A percentile compares a stretch with the other conserved stretches of the same genome.
These are phyloP conservation scores for Schwanniomyces etchellsii DNA, from an alignment of 1,139 yeast genomes.

Conservation along the genomic window DNA sequence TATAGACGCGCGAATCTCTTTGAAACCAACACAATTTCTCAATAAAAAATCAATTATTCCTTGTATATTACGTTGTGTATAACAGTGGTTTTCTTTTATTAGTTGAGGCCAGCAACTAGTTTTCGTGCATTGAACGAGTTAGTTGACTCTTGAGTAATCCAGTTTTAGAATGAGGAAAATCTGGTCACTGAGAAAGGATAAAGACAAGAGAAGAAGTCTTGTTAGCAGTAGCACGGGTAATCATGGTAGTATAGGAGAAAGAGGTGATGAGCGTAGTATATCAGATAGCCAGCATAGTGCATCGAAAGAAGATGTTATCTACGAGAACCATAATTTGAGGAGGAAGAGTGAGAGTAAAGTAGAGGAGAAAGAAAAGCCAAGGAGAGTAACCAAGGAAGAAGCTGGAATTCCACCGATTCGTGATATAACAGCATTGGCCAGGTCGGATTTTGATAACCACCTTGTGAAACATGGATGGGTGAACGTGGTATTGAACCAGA, in stretches of 20 bases:
- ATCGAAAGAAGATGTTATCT: neutral
- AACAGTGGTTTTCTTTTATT: too few species aligned
- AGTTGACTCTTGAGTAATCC: too few species aligned
- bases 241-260: too few species aligned
- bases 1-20: too few species aligned
- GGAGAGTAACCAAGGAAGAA: neutral
- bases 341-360: neutral
- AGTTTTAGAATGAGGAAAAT: conserved; percentile 33
- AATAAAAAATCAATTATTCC: too few species aligned
- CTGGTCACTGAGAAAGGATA: conserved; percentile 26
- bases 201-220: conserved; percentile 22
- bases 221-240: neutral
- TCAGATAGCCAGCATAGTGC: neutral
- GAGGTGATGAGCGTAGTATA: neutral
- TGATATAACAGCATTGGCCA: conserved; percentile 18
- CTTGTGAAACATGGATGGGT: conserved; percentile 36
- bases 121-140: too few species aligned
- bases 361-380: too few species aligned
- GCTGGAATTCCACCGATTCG: too few species aligned
- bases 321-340: neutral
- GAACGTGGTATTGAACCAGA: conserved; percentile 30
- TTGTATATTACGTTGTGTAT: too few species aligned
- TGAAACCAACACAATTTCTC: too few species aligned
- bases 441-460: conserved; percentile 30
- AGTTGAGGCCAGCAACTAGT: too few species aligned